Base-by-base conservation (phyloP, 2,329 filamentous ascomycete genomes). In the Xylaria sp. region DNA sequence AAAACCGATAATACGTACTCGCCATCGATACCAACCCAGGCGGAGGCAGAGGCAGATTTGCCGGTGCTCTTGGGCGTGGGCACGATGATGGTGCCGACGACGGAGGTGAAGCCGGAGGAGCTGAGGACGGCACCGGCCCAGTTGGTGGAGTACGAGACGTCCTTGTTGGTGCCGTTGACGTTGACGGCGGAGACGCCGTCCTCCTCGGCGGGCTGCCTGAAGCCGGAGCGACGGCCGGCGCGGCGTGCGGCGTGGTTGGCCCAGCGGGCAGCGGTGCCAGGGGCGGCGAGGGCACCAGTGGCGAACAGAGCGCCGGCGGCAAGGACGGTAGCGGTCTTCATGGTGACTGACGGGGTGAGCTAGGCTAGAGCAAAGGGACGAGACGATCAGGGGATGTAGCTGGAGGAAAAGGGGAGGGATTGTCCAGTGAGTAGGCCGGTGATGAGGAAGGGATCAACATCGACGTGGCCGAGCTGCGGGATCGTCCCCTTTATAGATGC, bases 21-120 rank as follows among this genome's bases (percentile, higher is more conserved):
- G 12, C 88, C 88, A 67, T 89, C 88, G 64, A 90, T 89, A 27
- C 87, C 87, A 8, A 89, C 86, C 87, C 86, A 89, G 11, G 71
- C 71, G 3, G 71, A 73, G 42, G 64, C 71, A 3, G 71, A 71
- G 42, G 64, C 70, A 7, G 56, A 42, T 39, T 48, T 65, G 57
- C 70, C 64, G 6, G 24, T 65, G 21, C 79, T 73, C n/a, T 79
- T 79, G 9, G 85, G 83, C 0, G 80, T 81, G 2, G 87, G 87
- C 4, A 88, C 83, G 1, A 80, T 84, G 77, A 89, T 86, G 14
- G 83, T 82, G 19, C 82, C 87, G 3, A 82, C 82, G 27, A 88
- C 87, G n/a, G 79, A 76, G 36, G 81, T 87, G 78, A 85, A 88
- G 61, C 82, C 82, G 1, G 64, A 59, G 45, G 82, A 82, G 39